Evolutionary conservation across 495 filamentous ascomycete species (phyloP).

Genomic region (Bacidia rubella): DNA sequence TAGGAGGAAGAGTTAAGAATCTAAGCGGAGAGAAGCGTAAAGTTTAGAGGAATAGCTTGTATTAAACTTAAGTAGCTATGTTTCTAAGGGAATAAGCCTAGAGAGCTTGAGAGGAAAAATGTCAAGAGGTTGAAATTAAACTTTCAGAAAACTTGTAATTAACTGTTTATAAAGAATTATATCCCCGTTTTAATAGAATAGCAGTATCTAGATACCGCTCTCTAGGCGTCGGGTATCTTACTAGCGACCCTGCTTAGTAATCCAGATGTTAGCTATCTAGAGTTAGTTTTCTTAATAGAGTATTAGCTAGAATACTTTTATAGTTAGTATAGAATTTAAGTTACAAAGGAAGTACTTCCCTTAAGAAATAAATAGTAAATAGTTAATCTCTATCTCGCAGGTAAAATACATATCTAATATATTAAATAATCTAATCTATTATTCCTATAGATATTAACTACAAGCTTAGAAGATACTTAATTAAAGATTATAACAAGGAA

Average conservation of each 20-base stretch:
- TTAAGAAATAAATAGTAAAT: neutral
- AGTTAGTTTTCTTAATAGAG: neutral
- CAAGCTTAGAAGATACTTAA: conserved; percentile 5
- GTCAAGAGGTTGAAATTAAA: neutral
- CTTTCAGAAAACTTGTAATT: neutral
- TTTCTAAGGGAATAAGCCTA: neutral
- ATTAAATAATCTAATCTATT: neutral
- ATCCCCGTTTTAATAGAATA: neutral
- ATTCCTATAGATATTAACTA: neutral
- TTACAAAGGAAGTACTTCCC: neutral
- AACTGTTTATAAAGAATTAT: neutral
- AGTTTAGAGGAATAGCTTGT: neutral
- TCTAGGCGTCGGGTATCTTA: neutral
- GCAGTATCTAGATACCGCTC: neutral
- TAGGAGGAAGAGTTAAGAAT: neutral
- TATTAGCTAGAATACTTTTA: neutral
- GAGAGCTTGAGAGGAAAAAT: neutral
- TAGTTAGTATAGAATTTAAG: neutral
- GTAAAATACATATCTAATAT: neutral
- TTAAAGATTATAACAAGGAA: conserved; percentile 29
- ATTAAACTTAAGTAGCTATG: neutral
- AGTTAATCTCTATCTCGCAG: neutral
- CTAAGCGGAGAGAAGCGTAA: neutral
- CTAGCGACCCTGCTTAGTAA: neutral
- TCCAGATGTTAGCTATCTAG: neutral